Percentiles rank a stretch among this genome's conserved stretches.
These are phyloP conservation scores for Aspergillus haitiensis DNA, from an alignment of 495 filamentous ascomycete genomes.

Conservation along the genomic window DNA sequence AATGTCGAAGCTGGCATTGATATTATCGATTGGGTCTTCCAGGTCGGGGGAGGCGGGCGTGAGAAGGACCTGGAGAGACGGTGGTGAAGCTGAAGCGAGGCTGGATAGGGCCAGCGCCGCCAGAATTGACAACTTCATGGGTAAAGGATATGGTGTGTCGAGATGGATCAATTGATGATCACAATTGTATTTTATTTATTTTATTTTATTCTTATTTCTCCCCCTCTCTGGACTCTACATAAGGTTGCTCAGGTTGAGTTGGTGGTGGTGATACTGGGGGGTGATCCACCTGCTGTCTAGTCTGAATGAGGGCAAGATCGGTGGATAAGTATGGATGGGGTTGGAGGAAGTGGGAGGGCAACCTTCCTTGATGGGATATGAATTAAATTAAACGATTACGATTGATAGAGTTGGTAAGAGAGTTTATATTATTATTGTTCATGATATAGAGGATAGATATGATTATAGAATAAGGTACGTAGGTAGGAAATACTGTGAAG, in stretches of 20 bases:
- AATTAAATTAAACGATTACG: too few relatives aligned
- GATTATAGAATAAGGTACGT: too few relatives aligned
- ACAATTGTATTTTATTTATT: not conserved
- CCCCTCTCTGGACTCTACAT: too few relatives aligned
- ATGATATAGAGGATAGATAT: too few relatives aligned
- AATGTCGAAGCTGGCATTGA: not conserved
- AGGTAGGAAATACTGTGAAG: not conserved
- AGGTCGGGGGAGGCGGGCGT: too few relatives aligned
- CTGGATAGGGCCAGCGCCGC: slow-evolving; percentile 26
- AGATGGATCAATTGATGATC: not conserved
- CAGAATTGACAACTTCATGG: slow-evolving; percentile 25
- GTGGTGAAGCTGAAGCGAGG: slow-evolving; percentile 25
- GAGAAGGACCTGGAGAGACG: slow-evolving; percentile 11
- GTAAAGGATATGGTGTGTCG: not conserved
- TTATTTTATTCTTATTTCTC: too few relatives aligned
- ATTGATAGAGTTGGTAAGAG: too few relatives aligned
- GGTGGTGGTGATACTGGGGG: not conserved
- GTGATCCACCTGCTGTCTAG: not conserved
- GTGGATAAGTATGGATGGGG: not conserved
- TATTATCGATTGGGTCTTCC: too few relatives aligned
- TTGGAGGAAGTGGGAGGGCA: not conserved
- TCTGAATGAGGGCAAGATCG: not conserved
- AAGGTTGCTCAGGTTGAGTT: not conserved
- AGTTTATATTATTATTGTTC: too few relatives aligned
- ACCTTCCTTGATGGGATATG: too few relatives aligned